phyloP scores from a whole-genome alignment of 805 yeast species.

The Yamadazyma philogaea region DNA sequence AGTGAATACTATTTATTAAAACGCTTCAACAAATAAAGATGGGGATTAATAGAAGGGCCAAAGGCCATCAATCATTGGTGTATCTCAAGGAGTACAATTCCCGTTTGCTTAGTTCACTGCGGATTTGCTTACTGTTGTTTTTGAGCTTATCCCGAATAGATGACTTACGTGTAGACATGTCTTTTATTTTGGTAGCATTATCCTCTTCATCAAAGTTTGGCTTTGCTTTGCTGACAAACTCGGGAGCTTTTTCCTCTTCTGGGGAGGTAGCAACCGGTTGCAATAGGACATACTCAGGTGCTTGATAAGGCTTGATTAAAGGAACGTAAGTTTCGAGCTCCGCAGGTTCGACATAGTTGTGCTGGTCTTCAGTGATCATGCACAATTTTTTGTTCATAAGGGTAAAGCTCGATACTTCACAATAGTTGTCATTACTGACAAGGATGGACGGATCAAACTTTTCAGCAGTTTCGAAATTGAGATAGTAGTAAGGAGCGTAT shows the following conservation, averaged over 20 bases:
- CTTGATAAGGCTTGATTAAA: slow-evolving; percentile 14
- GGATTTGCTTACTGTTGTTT: slow-evolving; percentile 1
- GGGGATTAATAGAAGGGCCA: neutral
- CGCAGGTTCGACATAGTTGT: slow-evolving; percentile 18
- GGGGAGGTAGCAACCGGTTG: neutral
- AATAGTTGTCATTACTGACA: slow-evolving; percentile 18
- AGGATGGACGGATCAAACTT: slow-evolving; percentile 25
- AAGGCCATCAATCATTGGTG: neutral
- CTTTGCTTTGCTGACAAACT: neutral
- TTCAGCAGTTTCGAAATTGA: neutral
- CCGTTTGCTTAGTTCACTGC: neutral
- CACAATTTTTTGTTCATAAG: slow-evolving; percentile 20
- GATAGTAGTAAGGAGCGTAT: slow-evolving; percentile 20
- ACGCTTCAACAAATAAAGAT: neutral
- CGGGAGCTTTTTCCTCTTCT: neutral
- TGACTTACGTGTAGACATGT: neutral
- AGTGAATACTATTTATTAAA: neutral
- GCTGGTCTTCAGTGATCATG: slow-evolving; percentile 23
- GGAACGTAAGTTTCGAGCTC: slow-evolving; percentile 15
- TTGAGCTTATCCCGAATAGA: slow-evolving; percentile 9
- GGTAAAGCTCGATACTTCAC: slow-evolving; percentile 19
- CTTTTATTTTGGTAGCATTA: neutral
- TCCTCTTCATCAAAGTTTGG: neutral
- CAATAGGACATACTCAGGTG: slow-evolving; percentile 14
- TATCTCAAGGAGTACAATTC: neutral